Evolutionary conservation across 148 eudicot species (phyloP), one percentile per base, ranked within the genome.

Genomic region (Heliamphora exappendiculata): DNA sequence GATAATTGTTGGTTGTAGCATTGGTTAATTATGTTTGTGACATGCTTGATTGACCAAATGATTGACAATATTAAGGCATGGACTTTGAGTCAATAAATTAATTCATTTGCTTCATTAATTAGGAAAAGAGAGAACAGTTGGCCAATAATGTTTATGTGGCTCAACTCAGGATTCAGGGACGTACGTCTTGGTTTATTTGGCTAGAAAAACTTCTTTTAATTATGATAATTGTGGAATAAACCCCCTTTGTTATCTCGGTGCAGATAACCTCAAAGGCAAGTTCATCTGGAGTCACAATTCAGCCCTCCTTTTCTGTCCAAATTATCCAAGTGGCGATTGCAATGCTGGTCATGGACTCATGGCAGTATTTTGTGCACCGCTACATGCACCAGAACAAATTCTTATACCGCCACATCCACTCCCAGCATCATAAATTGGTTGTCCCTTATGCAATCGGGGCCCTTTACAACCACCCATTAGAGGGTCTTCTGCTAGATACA

Each of bases 381-480:
- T 87, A 84, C 79, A 87, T 84, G 89, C 89, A 84, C 84, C 84
- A 82, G 42, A 87, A 87, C 85, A 84, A 84, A 70, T 82, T 82
- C 60, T 45, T 87, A 66, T 87, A 87, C 74, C 79, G 81, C 6
- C 86, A 87, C 67, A 74, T 87, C 80, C 89, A 87, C 71, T 87
- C 87, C 13, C 88, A 85, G 60, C 89, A 87, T 54, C 89, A 87
- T 50, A 80, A 67, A 33, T 76, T 87, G 47, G 84, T 82, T 6
- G 89, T 84, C 60, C 87, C 85, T 57, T 83, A 84, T 13, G 87
- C 89, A 36, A 82, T 87, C 45, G 89, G 89, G 28, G 89, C 89
- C 41, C 87, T 87, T 17, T 87, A 87, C 76, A 87, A 87, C 75
- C 89, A 87, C 69, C 87, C 89, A 0, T 71, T 87, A 3, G 87